Percentiles rank a stretch among this genome's conserved stretches.
Evolutionary conservation across 2,329 filamentous ascomycete species (phyloP).

Genomic region (Aspergillus eucalypticola): DNA sequence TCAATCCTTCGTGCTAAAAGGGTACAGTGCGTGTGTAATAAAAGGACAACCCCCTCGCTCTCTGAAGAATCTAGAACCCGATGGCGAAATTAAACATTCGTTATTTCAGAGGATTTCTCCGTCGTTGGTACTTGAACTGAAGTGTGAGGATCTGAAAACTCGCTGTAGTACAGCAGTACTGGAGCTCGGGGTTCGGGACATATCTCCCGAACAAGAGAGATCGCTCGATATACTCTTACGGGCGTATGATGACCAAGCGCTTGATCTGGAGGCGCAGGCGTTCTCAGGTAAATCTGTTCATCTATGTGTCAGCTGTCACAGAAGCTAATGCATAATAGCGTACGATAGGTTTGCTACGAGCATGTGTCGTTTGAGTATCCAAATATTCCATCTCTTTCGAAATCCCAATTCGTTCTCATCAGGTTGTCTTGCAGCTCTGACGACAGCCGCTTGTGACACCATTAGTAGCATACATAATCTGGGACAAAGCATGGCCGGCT

Average conservation of each 20-base stretch:
- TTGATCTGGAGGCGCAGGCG: conserved; percentile 38
- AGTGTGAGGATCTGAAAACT: conserved; percentile 39
- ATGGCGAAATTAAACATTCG: conserved; percentile 35
- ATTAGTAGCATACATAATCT: conserved; percentile 32
- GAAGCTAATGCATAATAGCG: conserved; percentile 22
- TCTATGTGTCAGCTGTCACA: neutral
- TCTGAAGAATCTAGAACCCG: conserved; percentile 38
- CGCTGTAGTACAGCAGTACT: conserved; percentile 39
- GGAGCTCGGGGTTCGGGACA: conserved; percentile 41
- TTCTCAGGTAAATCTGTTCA: conserved; percentile 28
- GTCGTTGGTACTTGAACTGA: conserved; percentile 38
- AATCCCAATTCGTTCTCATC: conserved; percentile 29
- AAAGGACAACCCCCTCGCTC: conserved; percentile 42
- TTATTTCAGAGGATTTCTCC: conserved; percentile 38
- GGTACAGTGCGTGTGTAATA: conserved; percentile 35
- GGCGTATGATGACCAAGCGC: conserved; percentile 37
- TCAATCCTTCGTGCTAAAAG: neutral
- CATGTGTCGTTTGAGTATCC: conserved; percentile 36
- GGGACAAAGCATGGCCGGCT: conserved; percentile 19
- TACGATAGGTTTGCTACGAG: conserved; percentile 33
- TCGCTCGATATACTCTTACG: conserved; percentile 40
- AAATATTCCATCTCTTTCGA: conserved; percentile 41
- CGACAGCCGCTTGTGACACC: conserved; percentile 33
- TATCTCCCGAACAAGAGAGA: conserved; percentile 42
- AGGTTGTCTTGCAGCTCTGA: conserved; percentile 28